phyloP scores from a whole-genome alignment of 2,329 filamentous ascomycete genomes.

The Ophiostoma populinum region DNA sequence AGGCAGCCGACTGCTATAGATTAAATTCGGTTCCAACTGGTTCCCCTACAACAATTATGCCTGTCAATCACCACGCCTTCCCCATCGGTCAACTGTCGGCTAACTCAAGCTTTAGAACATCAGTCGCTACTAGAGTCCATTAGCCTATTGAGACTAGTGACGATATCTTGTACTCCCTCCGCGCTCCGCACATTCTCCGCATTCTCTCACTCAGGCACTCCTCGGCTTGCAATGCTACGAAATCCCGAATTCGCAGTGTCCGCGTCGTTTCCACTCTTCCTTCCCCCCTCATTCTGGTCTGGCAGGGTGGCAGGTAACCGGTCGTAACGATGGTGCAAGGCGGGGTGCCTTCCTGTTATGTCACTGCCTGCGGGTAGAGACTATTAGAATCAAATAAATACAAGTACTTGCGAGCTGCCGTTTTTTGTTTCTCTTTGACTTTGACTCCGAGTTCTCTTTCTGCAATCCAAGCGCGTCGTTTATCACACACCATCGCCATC shows the following conservation, averaged over 20 bases:
- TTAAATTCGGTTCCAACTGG: too few relatives aligned
- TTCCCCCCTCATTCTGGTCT: slow-evolving; percentile 1
- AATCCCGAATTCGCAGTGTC: slow-evolving; percentile 5
- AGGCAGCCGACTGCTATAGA: too few relatives aligned
- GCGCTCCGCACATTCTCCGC: not conserved
- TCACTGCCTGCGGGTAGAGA: too few relatives aligned
- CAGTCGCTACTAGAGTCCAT: too few relatives aligned
- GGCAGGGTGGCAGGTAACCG: not conserved
- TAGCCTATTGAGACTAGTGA: not conserved
- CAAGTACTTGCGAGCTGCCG: not conserved
- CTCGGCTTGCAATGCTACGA: slow-evolving; percentile 8
- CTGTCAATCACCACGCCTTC: too few relatives aligned
- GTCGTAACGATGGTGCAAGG: not conserved
- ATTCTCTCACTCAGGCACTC: not conserved
- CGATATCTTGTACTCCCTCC: not conserved
- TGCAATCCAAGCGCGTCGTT: too few relatives aligned
- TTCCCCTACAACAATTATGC: too few relatives aligned
- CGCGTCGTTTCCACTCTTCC: not conserved
- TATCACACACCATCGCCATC: not conserved
- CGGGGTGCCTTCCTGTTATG: not conserved
- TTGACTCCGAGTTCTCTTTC: not conserved
- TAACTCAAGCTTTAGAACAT: too few relatives aligned
- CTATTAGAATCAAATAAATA: too few relatives aligned
- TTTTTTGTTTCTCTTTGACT: not conserved
- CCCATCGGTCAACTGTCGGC: too few relatives aligned